phyloP scores from a whole-genome alignment of 352 stramenopile genomes.

The Globisporangium acanthophoron region DNA sequence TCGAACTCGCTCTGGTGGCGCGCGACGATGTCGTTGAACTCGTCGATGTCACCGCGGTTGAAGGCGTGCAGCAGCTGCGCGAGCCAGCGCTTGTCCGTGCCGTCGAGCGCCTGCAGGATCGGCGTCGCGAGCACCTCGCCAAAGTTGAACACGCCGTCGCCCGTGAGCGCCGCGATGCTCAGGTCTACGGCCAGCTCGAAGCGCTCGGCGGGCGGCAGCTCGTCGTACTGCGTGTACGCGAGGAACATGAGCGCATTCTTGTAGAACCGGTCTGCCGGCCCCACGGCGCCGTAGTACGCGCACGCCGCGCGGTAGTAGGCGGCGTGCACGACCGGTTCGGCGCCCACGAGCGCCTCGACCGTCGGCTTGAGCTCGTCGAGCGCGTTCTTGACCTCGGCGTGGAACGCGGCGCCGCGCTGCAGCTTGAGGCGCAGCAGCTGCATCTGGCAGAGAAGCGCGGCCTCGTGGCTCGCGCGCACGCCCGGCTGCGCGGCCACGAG shows the following conservation, averaged over 20 bases:
- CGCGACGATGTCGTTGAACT: constrained; percentile 87
- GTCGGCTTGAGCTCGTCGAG: constrained; percentile 70
- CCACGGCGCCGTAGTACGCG: constrained; percentile 88
- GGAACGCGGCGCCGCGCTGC: constrained; percentile 45
- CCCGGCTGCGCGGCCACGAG: constrained; percentile 48
- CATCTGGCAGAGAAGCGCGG: constrained; percentile 70
- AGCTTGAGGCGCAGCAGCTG: constrained; percentile 74
- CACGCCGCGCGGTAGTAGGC: constrained; percentile 91
- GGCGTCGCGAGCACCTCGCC: constrained; percentile 96
- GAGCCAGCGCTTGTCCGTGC: constrained; percentile 92
- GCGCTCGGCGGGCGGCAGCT: constrained; percentile 73
- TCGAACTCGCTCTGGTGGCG: constrained; percentile 79
- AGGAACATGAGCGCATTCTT: constrained; percentile 95
- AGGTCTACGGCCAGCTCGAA: constrained; percentile 92
- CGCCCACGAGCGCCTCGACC: constrained; percentile 76
- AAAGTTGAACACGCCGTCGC: constrained; percentile 98
- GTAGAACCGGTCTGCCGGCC: constrained; percentile 96
- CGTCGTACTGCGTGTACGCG: constrained; percentile 92
- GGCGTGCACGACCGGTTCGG: constrained; percentile 90
- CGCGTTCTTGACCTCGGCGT: constrained; percentile 56
- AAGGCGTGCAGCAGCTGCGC: constrained; percentile 92
- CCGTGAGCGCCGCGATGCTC: constrained; percentile 94
- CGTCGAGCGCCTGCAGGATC: constrained; percentile 88
- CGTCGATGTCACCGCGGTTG: constrained; percentile 93
- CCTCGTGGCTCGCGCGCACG: constrained; percentile 59